Percentiles rank a stretch among this genome's conserved stretches.
Evolutionary conservation across 2,329 filamentous ascomycete genomes (phyloP).

Genomic region (Tolypocladium capitatum): DNA sequence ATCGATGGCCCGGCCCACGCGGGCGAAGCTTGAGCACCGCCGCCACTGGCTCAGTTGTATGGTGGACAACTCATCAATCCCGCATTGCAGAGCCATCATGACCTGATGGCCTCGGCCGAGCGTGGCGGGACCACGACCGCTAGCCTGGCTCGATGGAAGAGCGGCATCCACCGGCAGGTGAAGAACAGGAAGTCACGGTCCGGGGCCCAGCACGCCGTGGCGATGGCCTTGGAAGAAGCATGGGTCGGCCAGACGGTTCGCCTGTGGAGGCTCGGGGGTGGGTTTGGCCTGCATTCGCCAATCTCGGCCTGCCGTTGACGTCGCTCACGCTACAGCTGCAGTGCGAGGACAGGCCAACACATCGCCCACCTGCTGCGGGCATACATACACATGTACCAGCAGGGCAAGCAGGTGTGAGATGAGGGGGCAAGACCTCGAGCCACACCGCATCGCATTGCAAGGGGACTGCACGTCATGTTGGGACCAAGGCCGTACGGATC

Average conservation of each 20-base stretch:
- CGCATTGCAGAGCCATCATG: neutral
- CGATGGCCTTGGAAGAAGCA: neutral
- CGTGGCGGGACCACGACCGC: neutral
- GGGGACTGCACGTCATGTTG: slow-evolving; percentile 14
- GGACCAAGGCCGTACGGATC: slow-evolving; percentile 5
- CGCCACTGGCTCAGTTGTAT: neutral
- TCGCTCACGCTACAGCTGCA: neutral
- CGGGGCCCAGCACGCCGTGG: neutral
- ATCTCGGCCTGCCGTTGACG: neutral
- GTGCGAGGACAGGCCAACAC: slow-evolving; percentile 1
- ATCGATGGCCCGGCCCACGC: neutral
- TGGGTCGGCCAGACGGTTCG: neutral
- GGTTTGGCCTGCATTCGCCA: slow-evolving; percentile 1
- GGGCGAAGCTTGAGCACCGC: neutral
- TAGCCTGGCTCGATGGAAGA: neutral
- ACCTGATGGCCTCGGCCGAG: neutral
- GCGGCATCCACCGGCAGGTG: too few species aligned
- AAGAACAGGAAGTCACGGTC: neutral
- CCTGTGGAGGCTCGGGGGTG: neutral
- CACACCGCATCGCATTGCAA: slow-evolving; percentile 14
- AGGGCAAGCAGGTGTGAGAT: slow-evolving; percentile 5
- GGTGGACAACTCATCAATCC: slow-evolving; percentile 3
- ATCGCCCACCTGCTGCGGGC: neutral
- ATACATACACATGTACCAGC: neutral
- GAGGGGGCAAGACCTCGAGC: slow-evolving; percentile 6